Evolutionary conservation across 345 rosid genomes (phyloP), one percentile per base, ranked within the genome.

Genomic region (Populus ilicifolia): DNA sequence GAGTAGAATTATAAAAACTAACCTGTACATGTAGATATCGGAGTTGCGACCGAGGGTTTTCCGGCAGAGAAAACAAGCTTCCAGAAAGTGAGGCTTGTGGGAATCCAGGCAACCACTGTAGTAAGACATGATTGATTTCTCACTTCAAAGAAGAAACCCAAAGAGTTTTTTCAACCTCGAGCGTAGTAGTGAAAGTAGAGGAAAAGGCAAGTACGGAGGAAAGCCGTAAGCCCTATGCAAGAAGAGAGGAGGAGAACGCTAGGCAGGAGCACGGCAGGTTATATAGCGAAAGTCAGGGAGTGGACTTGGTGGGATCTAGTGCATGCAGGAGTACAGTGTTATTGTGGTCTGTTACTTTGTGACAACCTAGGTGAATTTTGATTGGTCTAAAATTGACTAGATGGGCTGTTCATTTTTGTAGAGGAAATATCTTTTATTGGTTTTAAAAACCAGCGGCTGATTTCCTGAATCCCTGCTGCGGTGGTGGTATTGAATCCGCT

Each of bases 11-110:
- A 1, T 5, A 39, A 56, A 17, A 75, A 36, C 83, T 62, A 72
- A 91, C 98, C 96, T 90, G 89, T 94, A 94, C 98, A 93, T 94
- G 91, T 87, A 94, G 77, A 94, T 93, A 71, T 94, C 94, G 17
- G 92, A 79, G 81, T 94, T 85, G 39, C 50, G 76, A 6, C 88
- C 89, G 5, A 94, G 91, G 0, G 89, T 85, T 83, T 88, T 91
- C 65, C 82, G 76, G 77, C 98, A 94, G 61, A 90, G 91, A 83
- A 85, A 87, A 74, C 97, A 94, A 0, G 90, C 86, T 48, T 90
- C 89, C 1, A 93, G 94, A 75, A 90, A 94, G 81, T 93, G 90
- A 25, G 90, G 78, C 85, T 89, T 87, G 33, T 77, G 66, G 46
- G 29, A 77, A 21, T 77, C 85, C 16, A 54, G 38, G 69, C 75